Base-by-base conservation (phyloP, 345 rosid species). In the Stellera chamaejasme region DNA sequence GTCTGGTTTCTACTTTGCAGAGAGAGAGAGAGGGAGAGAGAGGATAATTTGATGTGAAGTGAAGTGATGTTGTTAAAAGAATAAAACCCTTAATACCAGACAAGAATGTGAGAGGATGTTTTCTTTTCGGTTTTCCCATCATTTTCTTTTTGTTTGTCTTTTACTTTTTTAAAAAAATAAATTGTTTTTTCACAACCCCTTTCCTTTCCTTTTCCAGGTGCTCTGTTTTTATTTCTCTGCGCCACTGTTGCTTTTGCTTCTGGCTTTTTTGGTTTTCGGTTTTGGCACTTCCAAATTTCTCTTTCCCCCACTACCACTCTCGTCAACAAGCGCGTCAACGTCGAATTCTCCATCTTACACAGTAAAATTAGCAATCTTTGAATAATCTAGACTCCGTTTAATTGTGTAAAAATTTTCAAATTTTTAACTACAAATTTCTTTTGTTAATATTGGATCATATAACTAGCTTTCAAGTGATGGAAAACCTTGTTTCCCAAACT, bases 1-100 rank as follows among this genome's bases (percentile, higher is more conserved):
- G 13, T 25, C 16, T 27, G 43, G 25, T 50, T 4, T 11, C 47
- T 51, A 45, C 49, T 7, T 11, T 19, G 23, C 28, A 45, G 5
- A 45, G 13, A 27, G 39, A 27, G 43, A 51, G 26, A 13, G n/a
- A n/a, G 45, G 16, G 10, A 13, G 55, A 14, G 52, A 45, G 28
- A 12, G 19, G 39, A 32, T 19, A 55, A 63, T 43, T 58, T 59
- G 61, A 53, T 58, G 27, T 60, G 55, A 65, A 61, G 61, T 54
- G 50, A 23, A 15, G 36, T 46, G 27, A 26, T 41, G 48, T 11
- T 43, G 53, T 46, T 44, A 58, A 50, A 16, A 12, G 54, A n/a
- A 42, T 16, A 67, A 50, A 58, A 39, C 58, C 73, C 81, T 63
- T 62, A 66, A 75, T 74, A 68, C 80, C 84, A 74, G 80, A 82